Conservation (phyloP, 768 basidiomycete genomes). For the Tephrocybe sp. region DNA sequence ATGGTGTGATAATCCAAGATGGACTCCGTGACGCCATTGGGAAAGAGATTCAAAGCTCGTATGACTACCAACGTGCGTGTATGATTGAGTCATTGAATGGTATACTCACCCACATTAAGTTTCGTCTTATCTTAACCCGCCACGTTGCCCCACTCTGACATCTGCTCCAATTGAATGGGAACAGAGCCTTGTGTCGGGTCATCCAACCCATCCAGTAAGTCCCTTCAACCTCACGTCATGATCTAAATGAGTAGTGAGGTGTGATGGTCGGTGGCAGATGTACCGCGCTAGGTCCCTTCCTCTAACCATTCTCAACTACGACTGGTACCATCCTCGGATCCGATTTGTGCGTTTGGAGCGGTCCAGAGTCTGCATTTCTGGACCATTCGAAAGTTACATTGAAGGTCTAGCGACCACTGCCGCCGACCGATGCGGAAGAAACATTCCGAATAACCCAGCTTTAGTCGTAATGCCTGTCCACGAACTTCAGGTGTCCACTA, state of each 20-base stretch:
- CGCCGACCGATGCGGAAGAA: conserved; percentile 26
- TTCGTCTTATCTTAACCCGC: conserved; percentile 38
- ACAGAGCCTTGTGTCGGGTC: conserved; percentile 57
- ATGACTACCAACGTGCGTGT: conserved; percentile 42
- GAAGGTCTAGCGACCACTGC: conserved; percentile 32
- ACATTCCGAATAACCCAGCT: conserved; percentile 24
- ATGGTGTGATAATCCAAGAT: conserved; percentile 32
- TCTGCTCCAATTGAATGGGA: conserved; percentile 54
- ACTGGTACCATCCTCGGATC: conserved; percentile 56
- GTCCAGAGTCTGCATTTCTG: conserved; percentile 36
- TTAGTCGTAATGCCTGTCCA: conserved; percentile 50
- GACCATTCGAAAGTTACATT: conserved; percentile 41
- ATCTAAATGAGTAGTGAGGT: not conserved
- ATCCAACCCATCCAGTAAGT: conserved; percentile 59
- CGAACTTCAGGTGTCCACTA: conserved; percentile 49
- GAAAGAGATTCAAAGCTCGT: conserved; percentile 44
- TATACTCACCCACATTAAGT: conserved; percentile 23
- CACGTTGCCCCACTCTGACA: conserved; percentile 38
- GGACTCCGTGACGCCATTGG: conserved; percentile 33
- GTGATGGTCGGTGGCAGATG: conserved; percentile 39
- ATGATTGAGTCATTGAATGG: not conserved
- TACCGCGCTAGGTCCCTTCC: conserved; percentile 50
- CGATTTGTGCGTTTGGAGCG: conserved; percentile 45
- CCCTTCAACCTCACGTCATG: not conserved
- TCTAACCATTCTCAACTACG: conserved; percentile 34